Conservation (phyloP, 2,329 filamentous ascomycete species). For the Diaporthe longicolla region DNA sequence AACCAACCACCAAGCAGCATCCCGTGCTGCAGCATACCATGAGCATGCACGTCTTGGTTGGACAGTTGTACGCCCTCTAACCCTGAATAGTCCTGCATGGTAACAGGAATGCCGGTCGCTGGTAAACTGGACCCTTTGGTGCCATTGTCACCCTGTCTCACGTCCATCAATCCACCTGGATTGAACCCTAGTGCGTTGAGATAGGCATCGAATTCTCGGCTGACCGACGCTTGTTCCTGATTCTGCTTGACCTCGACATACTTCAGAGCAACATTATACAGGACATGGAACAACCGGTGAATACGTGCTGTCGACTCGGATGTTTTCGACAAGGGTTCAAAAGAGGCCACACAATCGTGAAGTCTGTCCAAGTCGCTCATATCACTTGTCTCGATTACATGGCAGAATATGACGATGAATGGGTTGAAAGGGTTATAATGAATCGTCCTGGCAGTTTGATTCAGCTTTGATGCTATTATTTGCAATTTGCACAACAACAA, state of each 20-base stretch:
- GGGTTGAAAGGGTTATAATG: constrained; percentile 25
- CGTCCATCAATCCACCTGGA: constrained; percentile 21
- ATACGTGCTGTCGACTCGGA: constrained; percentile 35
- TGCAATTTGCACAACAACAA: too few relatives aligned
- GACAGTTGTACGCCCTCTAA: background rate
- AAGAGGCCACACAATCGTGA: constrained; percentile 19
- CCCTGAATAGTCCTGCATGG: constrained; percentile 18
- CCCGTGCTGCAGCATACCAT: constrained; percentile 46
- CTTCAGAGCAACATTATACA: constrained; percentile 70
- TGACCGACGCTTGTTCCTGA: constrained; percentile 14
- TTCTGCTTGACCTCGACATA: constrained; percentile 62
- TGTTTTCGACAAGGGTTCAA: constrained; percentile 16
- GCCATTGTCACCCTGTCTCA: background rate
- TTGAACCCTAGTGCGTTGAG: constrained; percentile 65
- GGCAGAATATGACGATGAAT: constrained; percentile 22
- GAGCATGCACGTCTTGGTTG: constrained; percentile 26
- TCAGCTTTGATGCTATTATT: background rate
- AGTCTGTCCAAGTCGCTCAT: constrained; percentile 20
- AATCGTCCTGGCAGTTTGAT: background rate
- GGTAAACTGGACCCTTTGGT: background rate
- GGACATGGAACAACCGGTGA: constrained; percentile 70
- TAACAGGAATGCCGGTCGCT: background rate
- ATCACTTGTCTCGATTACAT: constrained; percentile 23
- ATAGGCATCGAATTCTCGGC: constrained; percentile 62
- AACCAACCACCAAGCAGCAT: constrained; percentile 56